These are phyloP conservation scores for Plantago rigida DNA, from an alignment of 305 asterid species.

Conservation along the genomic window DNA sequence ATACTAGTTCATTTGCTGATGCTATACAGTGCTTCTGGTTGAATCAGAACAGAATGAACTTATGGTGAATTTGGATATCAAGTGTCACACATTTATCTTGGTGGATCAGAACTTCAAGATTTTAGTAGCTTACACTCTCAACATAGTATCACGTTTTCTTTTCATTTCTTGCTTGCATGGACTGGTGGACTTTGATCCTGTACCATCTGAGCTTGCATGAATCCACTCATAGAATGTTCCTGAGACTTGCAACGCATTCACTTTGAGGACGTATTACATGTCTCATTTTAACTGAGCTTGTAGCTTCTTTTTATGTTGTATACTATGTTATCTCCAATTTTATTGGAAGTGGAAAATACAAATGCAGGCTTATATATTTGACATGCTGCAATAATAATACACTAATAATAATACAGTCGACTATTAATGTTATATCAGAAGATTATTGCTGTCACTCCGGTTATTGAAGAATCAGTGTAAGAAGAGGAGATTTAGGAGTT, in stretches of 20 bases:
- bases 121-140: background rate
- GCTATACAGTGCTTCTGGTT: background rate
- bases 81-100: background rate
- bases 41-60: background rate
- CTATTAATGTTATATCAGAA: too few species aligned
- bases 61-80: background rate
- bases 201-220: too few species aligned
- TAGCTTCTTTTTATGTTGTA: background rate
- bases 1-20: conserved; percentile 32
- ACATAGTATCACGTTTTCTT: background rate
- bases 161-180: too few species aligned
- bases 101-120: background rate
- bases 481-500: too few species aligned
- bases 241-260: background rate
- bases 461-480: too few species aligned
- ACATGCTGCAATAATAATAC: too few species aligned
- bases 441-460: too few species aligned
- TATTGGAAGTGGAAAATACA: too few species aligned
- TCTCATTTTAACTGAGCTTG: background rate
- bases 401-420: too few species aligned
- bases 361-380: too few species aligned
- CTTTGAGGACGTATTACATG: background rate
- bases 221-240: background rate
- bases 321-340: too few species aligned
- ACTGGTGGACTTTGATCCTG: too few species aligned